Percentiles rank a stretch among this genome's conserved stretches.
These are phyloP conservation scores for Lactarius evosmus DNA, from an alignment of 768 basidiomycete species.

Conservation along the genomic window DNA sequence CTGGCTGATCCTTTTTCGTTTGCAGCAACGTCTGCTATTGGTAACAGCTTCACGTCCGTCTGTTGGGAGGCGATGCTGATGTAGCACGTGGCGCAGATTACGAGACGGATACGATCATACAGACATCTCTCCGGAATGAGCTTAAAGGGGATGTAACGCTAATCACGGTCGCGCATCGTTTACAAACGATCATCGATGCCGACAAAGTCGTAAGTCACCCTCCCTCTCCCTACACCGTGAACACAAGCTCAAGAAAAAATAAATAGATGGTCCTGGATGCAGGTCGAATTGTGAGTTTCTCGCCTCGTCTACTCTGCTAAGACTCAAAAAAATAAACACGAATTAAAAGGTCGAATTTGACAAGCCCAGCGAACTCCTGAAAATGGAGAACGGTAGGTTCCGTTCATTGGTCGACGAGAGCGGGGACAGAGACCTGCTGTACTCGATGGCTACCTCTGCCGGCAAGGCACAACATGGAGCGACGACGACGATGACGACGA, in stretches of 20 bases:
- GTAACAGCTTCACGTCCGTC: constrained; percentile 24
- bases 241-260: neutral
- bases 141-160: constrained; percentile 46
- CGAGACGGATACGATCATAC: constrained; percentile 55
- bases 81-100: constrained; percentile 40
- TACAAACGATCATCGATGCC: constrained; percentile 58
- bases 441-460: constrained; percentile 30
- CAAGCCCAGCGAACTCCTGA: constrained; percentile 41
- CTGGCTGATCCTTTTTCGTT: neutral
- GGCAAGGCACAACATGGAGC: neutral
- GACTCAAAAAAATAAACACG: neutral
- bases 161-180: constrained; percentile 57
- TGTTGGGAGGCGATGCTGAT: neutral
- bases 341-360: constrained; percentile 43
- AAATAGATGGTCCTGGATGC: constrained; percentile 44
- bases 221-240: neutral
- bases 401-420: constrained; percentile 41
- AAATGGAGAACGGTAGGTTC: constrained; percentile 36
- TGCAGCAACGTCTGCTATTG: constrained; percentile 47
- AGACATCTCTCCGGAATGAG: constrained; percentile 50
- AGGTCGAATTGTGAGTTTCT: constrained; percentile 38
- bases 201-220: constrained; percentile 48
- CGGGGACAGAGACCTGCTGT: constrained; percentile 39
- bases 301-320: neutral
- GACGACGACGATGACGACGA: neutral